A percentile compares a stretch with the other conserved stretches of the same genome.
These are phyloP conservation scores for Saccharomycopsis javanensis DNA, from an alignment of 805 yeast species.

Conservation along the genomic window DNA sequence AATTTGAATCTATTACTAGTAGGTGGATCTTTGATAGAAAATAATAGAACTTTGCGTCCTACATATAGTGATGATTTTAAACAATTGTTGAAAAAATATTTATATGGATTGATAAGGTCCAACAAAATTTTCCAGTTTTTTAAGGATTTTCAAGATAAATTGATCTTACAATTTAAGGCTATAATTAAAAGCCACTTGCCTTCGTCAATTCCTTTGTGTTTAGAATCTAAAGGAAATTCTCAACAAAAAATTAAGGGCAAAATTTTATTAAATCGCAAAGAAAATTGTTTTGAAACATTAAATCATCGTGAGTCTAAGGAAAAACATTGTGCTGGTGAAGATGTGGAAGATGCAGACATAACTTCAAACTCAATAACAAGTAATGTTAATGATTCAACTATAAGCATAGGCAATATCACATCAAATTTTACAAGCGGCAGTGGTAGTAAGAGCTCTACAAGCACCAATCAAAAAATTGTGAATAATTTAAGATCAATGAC, in stretches of 20 bases:
- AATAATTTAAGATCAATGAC: constrained; percentile 51
- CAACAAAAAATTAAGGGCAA: background rate
- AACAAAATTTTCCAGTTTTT: constrained; percentile 56
- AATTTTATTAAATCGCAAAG: background rate
- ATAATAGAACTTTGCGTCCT: background rate
- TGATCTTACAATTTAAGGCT: constrained; percentile 61
- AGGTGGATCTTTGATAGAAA: background rate
- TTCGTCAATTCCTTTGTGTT: background rate
- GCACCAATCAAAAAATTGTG: constrained; percentile 28
- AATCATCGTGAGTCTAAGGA: background rate
- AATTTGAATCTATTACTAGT: constrained; percentile 29
- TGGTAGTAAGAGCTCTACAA: constrained; percentile 9
- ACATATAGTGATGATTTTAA: constrained; percentile 28
- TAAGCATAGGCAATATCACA: background rate
- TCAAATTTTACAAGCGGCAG: constrained; percentile 12
- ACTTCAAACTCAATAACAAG: background rate
- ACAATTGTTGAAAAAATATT: constrained; percentile 33
- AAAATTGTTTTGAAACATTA: constrained; percentile 13
- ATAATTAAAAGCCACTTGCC: constrained; percentile 64
- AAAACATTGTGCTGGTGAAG: background rate
- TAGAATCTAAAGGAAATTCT: background rate
- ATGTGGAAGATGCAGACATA: background rate
- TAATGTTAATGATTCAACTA: background rate
- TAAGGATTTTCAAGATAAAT: constrained; percentile 52
- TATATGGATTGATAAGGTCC: constrained; percentile 51